Base-by-base conservation (phyloP, 116 monocot species). In the Papilionanthe hybrid region DNA sequence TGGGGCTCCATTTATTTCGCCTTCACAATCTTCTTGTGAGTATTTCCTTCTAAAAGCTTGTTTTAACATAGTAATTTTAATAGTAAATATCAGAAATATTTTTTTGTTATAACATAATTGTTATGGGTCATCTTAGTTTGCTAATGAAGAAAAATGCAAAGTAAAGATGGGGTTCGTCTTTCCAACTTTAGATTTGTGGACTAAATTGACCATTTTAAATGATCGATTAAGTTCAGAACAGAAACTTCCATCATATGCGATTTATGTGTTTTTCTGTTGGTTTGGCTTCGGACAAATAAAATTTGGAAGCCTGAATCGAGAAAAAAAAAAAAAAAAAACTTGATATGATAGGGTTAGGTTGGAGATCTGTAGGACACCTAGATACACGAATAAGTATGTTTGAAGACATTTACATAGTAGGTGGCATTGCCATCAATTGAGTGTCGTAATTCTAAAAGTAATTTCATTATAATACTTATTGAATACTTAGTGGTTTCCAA, bases 21-120 rank as follows among this genome's bases (percentile, higher is more conserved):
- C 88, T 78, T 81, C 85, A 15, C 78, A 80, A 79, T 84, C 79
- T 88, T 86, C 92, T 86, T 91, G 98, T 98, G 65, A 94, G 94
- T 92, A 77, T 67, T 44, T 76, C 55, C 42, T 81, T 27, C 20
- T 76, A 23, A 50, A 78, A 3, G 58, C 29, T 28, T 71, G 44
- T 67, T 37, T 5, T 32, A 69, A 69, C 37, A 3, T 15, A 27
- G 65, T 23, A 37, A 37, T 11, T 69, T 32, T 69, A 1, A 0
- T 69, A 30, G 5, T 15, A 12, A 69, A 25, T 69, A 13, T 25
- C 12, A 53, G 12, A 65, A 60, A 30, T 68, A 13, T 37, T 17
- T 69, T 9, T 69, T 69, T 69, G 17, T 69, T 69, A 69, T 17
- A 69, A 69, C 69, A 69, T 7, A 63, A 69, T 5, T 69, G 69